These are phyloP conservation scores for Aureococcus anophagefferens DNA, from an alignment of 108 stramenopile species.

Conservation along the genomic window DNA sequence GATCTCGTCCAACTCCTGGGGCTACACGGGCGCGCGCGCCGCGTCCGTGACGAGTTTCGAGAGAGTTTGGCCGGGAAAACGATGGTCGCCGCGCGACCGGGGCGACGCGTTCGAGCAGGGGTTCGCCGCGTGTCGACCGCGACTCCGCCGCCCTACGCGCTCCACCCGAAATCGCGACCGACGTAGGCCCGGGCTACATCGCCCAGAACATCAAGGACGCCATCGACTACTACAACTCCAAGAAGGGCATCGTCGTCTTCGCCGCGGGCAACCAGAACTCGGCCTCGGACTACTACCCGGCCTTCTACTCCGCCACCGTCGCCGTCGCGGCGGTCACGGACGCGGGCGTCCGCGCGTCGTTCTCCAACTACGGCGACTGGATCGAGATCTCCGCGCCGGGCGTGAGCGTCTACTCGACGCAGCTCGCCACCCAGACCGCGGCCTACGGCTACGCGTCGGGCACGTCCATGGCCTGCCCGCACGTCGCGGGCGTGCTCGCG, in stretches of 20 bases:
- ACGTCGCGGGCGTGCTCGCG: slow-evolving; percentile 12
- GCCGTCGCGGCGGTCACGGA: no score
- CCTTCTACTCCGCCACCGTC: neutral
- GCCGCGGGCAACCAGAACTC: slow-evolving; percentile 16
- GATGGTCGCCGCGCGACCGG: no score
- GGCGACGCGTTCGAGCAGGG: no score
- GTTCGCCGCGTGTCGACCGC: no score
- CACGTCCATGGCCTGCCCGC: slow-evolving; percentile 26
- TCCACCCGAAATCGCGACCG: no score
- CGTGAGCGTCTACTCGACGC: slow-evolving; percentile 3
- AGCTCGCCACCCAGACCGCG: neutral
- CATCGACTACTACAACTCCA: neutral
- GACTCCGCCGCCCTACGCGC: no score
- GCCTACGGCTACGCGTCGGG: slow-evolving; percentile 5
- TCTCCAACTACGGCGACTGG: no score
- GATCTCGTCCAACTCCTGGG: no score
- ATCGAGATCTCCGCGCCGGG: slow-evolving; percentile 22
- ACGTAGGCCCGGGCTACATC: slow-evolving; percentile 5
- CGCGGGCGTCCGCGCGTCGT: no score
- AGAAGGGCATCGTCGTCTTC: slow-evolving; percentile 12
- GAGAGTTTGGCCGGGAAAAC: no score
- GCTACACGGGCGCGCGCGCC: no score
- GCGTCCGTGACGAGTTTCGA: no score
- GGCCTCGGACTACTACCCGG: slow-evolving; percentile 13
- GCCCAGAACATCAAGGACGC: slow-evolving; percentile 4